Base-by-base conservation (phyloP, 1,284 basidiomycete genomes). In the Golubevia pallescens region DNA sequence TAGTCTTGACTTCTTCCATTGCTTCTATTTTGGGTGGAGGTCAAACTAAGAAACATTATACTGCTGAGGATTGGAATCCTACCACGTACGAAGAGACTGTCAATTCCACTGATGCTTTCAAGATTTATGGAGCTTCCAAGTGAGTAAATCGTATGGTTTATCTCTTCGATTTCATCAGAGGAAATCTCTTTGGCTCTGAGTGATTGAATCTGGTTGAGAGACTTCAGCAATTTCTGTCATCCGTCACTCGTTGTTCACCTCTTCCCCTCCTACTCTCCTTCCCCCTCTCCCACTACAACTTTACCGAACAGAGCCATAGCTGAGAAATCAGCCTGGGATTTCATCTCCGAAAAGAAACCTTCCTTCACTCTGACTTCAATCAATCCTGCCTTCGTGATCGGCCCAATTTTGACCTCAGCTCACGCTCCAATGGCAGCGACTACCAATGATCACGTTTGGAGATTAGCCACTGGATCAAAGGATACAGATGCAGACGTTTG, bases 81-180 rank as follows among this genome's bases (percentile, higher is more conserved):
- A 48, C 42, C 16, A 48, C 42, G 8, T 48, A 48, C 16, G 42
- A 48, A 16, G 42, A 60, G 58, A 42, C 6, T 32, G 16, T 60
- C 23, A 51, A 42, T 16, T 20, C 20, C 4, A 53, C 24, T 21
- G 32, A 60, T 20, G 58, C 28, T 34, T 34, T 21, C 58, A 60
- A 60, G 19, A 60, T 60, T 16, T 60, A 51, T 20, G 32, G 20
- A 21, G 58, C 58, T 34, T 60, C 42, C 24, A 60, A 60, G 58
- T 60, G 38, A 51, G 58, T 60, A 28, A 28, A 28, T 28, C 28
- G 28, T 28, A 28, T 28, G 28, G 28, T 28, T 28, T 28, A 28
- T 28, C 28, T 28, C 28, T 28, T 28, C 28, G 28, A 28, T 28
- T 28, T 28, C 28, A 28, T 28, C 28, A 28, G 28, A 28, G 28